These are phyloP conservation scores for Astrothelium macrocarpum DNA, from an alignment of 495 filamentous ascomycete genomes.

Conservation along the genomic window DNA sequence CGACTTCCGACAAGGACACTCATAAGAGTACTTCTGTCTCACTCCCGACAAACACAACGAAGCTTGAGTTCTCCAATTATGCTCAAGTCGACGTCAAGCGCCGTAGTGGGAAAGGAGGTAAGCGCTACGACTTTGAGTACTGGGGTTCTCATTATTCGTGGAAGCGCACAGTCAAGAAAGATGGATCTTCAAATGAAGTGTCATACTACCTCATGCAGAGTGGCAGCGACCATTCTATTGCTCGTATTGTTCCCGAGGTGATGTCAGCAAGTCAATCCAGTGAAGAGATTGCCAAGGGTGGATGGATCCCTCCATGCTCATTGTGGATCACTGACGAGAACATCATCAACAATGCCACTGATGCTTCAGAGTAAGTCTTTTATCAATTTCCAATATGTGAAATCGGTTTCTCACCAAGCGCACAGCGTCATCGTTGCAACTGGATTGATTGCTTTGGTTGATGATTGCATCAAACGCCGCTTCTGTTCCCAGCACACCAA, in stretches of 20 bases:
- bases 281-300: constrained; percentile 71
- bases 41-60: constrained; percentile 59
- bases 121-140: constrained; percentile 84
- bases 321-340: constrained; percentile 75
- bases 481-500: constrained; percentile 59
- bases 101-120: constrained; percentile 44
- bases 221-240: constrained; percentile 53
- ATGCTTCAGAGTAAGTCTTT: constrained; percentile 83
- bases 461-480: constrained; percentile 78
- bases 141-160: constrained; percentile 83
- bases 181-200: constrained; percentile 49
- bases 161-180: constrained; percentile 60
- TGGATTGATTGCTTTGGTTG: constrained; percentile 79
- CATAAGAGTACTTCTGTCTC: constrained; percentile 30
- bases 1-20: constrained; percentile 40
- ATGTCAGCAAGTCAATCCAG: constrained; percentile 56
- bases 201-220: constrained; percentile 71
- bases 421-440: constrained; percentile 78
- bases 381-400: too few species aligned
- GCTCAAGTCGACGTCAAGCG: constrained; percentile 79
- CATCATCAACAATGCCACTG: constrained; percentile 56
- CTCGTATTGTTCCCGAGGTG: constrained; percentile 76
- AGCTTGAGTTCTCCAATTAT: constrained; percentile 95
- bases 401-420: not conserved
- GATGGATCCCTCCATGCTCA: constrained; percentile 83